Evolutionary conservation across 208 protist species (phyloP).

Genomic region (Crithidia sp.): DNA sequence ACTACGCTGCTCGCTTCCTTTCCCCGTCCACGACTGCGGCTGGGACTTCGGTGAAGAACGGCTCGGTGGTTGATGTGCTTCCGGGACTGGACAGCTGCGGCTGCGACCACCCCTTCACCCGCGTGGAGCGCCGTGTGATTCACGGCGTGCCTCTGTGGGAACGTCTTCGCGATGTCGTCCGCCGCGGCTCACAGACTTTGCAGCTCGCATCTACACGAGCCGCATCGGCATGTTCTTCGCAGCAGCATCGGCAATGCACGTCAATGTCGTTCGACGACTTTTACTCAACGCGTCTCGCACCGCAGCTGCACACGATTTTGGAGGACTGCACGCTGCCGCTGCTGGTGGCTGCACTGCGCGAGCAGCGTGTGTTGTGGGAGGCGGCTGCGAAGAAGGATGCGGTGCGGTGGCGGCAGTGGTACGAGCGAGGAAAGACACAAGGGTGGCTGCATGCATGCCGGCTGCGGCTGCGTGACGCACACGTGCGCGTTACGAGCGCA

Average conservation of each 20-base stretch:
- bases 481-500: background rate
- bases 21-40: background rate
- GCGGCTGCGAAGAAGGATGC: background rate
- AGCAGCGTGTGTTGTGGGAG: conserved; percentile 16
- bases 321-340: conserved; percentile 15
- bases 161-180: conserved; percentile 15
- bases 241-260: background rate
- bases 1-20: conserved; percentile 32
- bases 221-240: background rate
- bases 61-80: background rate
- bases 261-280: conserved; percentile 3
- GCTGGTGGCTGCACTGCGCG: background rate
- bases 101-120: background rate
- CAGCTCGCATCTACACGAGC: too few species aligned
- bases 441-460: too few species aligned
- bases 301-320: background rate
- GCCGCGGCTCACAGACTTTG: background rate
- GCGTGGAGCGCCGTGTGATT: conserved; percentile 10
- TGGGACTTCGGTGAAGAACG: background rate
- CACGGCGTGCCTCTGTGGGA: conserved; percentile 15
- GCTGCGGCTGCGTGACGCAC: too few species aligned
- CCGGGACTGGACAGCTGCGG: background rate
- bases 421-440: background rate
- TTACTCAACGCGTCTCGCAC: background rate
- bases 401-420: conserved; percentile 8